Conservation (phyloP, 169 alveolate species). For the Fabrea salina region DNA sequence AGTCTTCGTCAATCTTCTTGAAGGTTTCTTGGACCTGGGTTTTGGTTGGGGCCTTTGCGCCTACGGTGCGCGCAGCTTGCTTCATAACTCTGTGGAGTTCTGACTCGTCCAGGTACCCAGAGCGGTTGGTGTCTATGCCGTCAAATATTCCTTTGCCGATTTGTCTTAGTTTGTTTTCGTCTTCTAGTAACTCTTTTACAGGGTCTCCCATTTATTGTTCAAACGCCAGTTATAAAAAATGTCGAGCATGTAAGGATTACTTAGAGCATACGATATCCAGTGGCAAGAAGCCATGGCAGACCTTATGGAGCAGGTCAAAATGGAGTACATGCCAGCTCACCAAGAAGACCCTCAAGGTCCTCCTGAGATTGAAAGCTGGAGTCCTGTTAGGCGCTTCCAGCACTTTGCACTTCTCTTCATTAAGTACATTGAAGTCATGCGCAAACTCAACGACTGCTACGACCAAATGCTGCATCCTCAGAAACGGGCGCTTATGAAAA, state of each 20-base stretch:
- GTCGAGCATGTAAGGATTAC: constrained; percentile 25
- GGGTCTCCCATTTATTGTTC: background rate
- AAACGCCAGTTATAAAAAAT: too few relatives aligned
- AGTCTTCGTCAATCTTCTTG: background rate
- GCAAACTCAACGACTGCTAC: constrained; percentile 86
- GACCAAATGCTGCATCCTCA: constrained; percentile 90
- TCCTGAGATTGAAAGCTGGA: constrained; percentile 42
- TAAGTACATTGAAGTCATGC: constrained; percentile 81
- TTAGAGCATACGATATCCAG: constrained; percentile 53
- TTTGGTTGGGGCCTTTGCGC: background rate
- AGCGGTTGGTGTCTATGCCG: constrained; percentile 3
- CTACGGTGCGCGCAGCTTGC: background rate
- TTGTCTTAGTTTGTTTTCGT: background rate
- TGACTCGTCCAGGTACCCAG: constrained; percentile 24
- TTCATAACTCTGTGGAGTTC: background rate
- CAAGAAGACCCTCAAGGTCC: constrained; percentile 42
- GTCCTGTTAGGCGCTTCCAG: constrained; percentile 61
- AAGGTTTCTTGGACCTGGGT: background rate
- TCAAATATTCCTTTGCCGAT: background rate
- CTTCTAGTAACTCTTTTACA: background rate
- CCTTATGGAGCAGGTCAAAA: constrained; percentile 79
- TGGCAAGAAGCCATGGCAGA: constrained; percentile 86
- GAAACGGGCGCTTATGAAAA: constrained; percentile 76
- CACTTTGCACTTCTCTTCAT: constrained; percentile 81
- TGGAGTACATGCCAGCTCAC: constrained; percentile 77